phyloP scores from a whole-genome alignment of 208 protist species.

The Crithidia fasciculata region DNA sequence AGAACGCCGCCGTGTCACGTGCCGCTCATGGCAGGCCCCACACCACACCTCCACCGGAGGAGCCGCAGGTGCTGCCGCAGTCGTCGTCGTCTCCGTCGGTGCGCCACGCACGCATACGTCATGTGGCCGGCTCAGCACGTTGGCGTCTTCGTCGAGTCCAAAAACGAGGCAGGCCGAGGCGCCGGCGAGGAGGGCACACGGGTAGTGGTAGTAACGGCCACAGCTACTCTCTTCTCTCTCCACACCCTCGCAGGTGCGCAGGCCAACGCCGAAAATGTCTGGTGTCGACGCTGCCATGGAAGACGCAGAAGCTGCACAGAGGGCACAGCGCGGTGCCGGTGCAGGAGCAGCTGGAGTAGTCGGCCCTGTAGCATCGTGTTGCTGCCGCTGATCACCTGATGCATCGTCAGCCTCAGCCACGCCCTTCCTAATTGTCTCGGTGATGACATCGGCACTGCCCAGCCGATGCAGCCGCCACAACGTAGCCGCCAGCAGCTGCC shows the following conservation, averaged over 20 bases:
- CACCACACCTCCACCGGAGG: slow-evolving; percentile 64
- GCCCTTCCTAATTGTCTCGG: background rate
- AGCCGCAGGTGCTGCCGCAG: background rate
- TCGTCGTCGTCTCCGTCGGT: background rate
- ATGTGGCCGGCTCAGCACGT: background rate
- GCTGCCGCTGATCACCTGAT: no score
- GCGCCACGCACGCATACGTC: slow-evolving; percentile 7
- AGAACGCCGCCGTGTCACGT: slow-evolving; percentile 8
- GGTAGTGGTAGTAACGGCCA: slow-evolving; percentile 57
- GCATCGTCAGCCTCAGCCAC: no score
- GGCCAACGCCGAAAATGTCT: slow-evolving; percentile 16
- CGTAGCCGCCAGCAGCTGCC: slow-evolving; percentile 33
- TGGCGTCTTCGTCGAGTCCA: slow-evolving; percentile 42
- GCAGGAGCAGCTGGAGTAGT: no score
- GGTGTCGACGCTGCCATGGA: background rate
- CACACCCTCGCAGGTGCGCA: slow-evolving; percentile 15
- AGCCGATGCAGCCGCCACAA: background rate
- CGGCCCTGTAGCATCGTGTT: no score
- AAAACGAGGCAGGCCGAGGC: slow-evolving; percentile 56
- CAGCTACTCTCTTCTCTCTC: slow-evolving; percentile 29
- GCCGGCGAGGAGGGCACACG: slow-evolving; percentile 78
- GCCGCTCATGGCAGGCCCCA: slow-evolving; percentile 39
- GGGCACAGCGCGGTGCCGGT: slow-evolving; percentile 2
- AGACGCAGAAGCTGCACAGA: slow-evolving; percentile 10
- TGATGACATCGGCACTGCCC: background rate